A percentile compares a stretch with the other conserved stretches of the same genome.
These are phyloP conservation scores for Pochonia chlamydosporia DNA, from an alignment of 2,329 filamentous ascomycete species.

Conservation along the genomic window DNA sequence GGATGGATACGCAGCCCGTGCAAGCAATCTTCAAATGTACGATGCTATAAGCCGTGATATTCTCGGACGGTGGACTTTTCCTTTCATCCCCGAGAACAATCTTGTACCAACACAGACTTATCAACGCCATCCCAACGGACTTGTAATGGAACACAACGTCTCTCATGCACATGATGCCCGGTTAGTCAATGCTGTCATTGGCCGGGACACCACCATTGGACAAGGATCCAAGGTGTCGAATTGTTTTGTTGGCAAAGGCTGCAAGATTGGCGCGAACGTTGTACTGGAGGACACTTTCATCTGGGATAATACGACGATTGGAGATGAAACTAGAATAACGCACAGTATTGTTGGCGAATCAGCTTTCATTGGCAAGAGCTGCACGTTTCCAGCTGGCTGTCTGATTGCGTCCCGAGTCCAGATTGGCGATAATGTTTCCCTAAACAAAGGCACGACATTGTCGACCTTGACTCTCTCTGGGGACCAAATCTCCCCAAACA, in stretches of 20 bases:
- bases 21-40: constrained; percentile 82
- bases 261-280: constrained; percentile 81
- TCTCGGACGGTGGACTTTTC: constrained; percentile 81
- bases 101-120: constrained; percentile 73
- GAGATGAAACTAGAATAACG: constrained; percentile 64
- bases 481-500: constrained; percentile 33
- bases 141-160: constrained; percentile 76
- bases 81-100: constrained; percentile 85
- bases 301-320: constrained; percentile 78
- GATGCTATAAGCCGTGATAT: constrained; percentile 84
- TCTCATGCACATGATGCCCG: constrained; percentile 66
- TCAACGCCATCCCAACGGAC: constrained; percentile 59
- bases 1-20: constrained; percentile 80
- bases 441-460: constrained; percentile 30
- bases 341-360: constrained; percentile 72
- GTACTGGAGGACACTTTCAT: constrained; percentile 74
- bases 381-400: constrained; percentile 63
- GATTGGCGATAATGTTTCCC: constrained; percentile 55
- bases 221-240: constrained; percentile 64
- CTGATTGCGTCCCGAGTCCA: constrained; percentile 75
- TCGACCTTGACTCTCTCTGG: constrained; percentile 31
- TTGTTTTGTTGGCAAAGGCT: constrained; percentile 77
- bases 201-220: constrained; percentile 69
- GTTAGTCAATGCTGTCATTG: constrained; percentile 68
- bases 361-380: constrained; percentile 64